phyloP scores from a whole-genome alignment of 768 basidiomycete genomes.

The Trametes cingulata region DNA sequence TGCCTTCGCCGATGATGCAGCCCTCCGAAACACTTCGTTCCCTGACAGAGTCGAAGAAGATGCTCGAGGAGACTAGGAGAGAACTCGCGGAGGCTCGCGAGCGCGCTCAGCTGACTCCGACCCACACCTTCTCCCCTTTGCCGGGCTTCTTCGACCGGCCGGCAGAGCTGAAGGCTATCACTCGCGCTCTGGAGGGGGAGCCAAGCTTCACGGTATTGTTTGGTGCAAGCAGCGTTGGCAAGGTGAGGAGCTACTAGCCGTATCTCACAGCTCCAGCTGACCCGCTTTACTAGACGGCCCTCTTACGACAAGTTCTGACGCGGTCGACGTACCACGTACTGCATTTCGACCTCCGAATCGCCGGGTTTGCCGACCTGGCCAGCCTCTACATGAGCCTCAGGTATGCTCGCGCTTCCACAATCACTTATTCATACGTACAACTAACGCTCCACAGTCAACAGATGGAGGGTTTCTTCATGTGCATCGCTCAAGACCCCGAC shows the following conservation, averaged over 20 bases:
- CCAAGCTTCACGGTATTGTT: conserved; percentile 81
- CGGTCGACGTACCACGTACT: conserved; percentile 72
- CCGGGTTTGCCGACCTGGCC: conserved; percentile 78
- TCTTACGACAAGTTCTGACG: conserved; percentile 76
- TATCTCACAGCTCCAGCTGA: neutral
- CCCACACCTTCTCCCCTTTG: conserved; percentile 76
- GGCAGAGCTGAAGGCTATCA: conserved; percentile 64
- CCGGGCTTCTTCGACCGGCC: conserved; percentile 74
- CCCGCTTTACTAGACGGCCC: conserved; percentile 56
- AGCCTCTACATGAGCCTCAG: conserved; percentile 73
- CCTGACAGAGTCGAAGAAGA: conserved; percentile 72
- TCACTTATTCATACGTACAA: no score
- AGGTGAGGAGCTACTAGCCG: conserved; percentile 49
- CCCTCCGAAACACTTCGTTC: conserved; percentile 79
- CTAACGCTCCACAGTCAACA: conserved; percentile 49
- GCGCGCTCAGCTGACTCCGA: conserved; percentile 62
- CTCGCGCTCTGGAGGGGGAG: conserved; percentile 64
- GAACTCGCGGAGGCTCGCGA: conserved; percentile 74
- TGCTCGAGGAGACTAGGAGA: conserved; percentile 75
- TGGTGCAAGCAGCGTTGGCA: conserved; percentile 80
- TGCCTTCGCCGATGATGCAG: conserved; percentile 38
- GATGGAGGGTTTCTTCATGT: conserved; percentile 80
- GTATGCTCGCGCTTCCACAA: conserved; percentile 11
- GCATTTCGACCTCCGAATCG: conserved; percentile 81
- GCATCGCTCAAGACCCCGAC: conserved; percentile 46